Conservation (phyloP, 2,329 filamentous ascomycete species). For the Calonectria ilicicola region DNA sequence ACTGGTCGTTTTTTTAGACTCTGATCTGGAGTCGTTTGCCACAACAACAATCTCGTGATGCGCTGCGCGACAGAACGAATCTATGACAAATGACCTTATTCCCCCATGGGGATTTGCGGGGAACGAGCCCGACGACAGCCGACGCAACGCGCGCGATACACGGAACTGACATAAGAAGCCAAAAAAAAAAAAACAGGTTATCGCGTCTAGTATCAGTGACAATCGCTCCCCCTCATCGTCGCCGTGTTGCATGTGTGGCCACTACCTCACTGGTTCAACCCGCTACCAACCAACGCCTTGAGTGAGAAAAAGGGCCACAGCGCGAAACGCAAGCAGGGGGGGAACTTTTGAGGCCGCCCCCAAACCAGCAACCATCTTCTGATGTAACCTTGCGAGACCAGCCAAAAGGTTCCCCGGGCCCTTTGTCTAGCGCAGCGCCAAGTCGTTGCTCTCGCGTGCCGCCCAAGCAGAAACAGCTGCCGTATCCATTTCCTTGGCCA, state of each 20-base stretch:
- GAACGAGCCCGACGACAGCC: neutral
- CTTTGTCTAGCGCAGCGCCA: constrained; percentile 4
- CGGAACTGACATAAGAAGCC: neutral
- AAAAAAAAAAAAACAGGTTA: neutral
- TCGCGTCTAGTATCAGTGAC: neutral
- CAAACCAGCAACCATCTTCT: constrained; percentile 1
- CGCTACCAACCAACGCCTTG: no score
- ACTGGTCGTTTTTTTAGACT: neutral
- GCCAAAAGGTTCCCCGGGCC: neutral
- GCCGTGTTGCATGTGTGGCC: neutral
- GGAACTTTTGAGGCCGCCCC: constrained; percentile 4
- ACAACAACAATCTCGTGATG: neutral
- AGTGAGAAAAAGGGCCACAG: neutral
- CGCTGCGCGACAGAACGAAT: neutral
- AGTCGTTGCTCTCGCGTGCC: neutral
- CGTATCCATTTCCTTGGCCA: neutral
- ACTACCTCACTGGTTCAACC: neutral
- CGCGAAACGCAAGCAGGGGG: neutral
- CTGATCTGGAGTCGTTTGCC: neutral
- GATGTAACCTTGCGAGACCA: neutral
- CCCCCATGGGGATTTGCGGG: neutral
- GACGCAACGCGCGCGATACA: neutral
- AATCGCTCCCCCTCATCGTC: neutral
- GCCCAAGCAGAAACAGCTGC: neutral
- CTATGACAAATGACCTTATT: neutral